A percentile compares a stretch with the other conserved stretches of the same genome.
These are phyloP conservation scores for Jimgerdemannia flammicorona DNA, from an alignment of 192 early-diverging fungal species.

Conservation along the genomic window DNA sequence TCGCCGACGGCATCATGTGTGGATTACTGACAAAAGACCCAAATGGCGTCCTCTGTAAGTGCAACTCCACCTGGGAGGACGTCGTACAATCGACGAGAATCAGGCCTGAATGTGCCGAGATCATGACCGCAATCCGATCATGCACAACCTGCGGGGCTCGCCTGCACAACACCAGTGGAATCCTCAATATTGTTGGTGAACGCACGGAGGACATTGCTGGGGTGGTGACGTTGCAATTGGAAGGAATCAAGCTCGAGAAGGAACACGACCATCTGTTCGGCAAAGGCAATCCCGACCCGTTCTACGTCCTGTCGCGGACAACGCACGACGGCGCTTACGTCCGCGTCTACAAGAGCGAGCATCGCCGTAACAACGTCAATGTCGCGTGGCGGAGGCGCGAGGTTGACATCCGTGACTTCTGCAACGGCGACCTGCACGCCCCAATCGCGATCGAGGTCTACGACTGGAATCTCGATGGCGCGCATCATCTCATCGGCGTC, in stretches of 20 bases:
- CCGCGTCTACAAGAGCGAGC: slow-evolving; percentile 9
- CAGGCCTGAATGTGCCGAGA: too few species aligned
- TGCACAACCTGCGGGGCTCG: slow-evolving; percentile 3
- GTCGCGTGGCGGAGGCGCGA: slow-evolving; percentile 4
- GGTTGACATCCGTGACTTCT: slow-evolving; percentile 7
- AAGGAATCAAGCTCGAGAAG: neutral
- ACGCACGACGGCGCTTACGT: slow-evolving; percentile 9
- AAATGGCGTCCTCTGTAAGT: slow-evolving; percentile 8
- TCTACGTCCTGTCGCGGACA: slow-evolving; percentile 8
- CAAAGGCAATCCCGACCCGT: slow-evolving; percentile 8
- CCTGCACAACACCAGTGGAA: neutral
- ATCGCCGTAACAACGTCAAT: slow-evolving; percentile 6
- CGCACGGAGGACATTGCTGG: slow-evolving; percentile 7
- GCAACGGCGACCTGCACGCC: slow-evolving; percentile 6
- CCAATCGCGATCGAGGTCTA: slow-evolving; percentile 11
- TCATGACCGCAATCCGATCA: too few species aligned
- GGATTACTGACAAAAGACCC: slow-evolving; percentile 3
- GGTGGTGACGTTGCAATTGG: slow-evolving; percentile 8
- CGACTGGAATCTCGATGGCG: slow-evolving; percentile 10
- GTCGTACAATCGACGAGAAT: too few species aligned
- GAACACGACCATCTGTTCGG: neutral
- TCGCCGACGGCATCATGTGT: slow-evolving; percentile 3
- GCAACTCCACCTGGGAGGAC: slow-evolving; percentile 3
- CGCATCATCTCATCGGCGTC: neutral
- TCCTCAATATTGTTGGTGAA: slow-evolving; percentile 12